Evolutionary conservation across 768 basidiomycete species (phyloP), one percentile per base, ranked within the genome.

Genomic region (Candolleomyces aberdarensis): DNA sequence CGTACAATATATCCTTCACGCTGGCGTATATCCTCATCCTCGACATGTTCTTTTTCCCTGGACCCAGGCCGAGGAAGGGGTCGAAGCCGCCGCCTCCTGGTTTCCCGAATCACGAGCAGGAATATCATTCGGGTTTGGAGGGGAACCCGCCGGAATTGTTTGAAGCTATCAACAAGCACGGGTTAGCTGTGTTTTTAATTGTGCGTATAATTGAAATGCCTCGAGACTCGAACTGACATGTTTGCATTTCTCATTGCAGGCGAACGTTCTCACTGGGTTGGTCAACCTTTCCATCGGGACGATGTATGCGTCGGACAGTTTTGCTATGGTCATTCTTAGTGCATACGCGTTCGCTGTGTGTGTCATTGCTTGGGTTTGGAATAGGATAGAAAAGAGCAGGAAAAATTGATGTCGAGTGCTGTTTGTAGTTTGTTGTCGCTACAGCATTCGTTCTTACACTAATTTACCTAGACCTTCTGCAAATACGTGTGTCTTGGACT

Each of bases 1-100:
- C 92, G 10, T 96, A 85, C 84, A 98, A 98, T 70, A 87, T 88
- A 0, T 82, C 87, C 3, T 94, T 94, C 76, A 75, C 98, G 15
- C 79, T 94, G 5, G 85, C 83, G 13, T 96, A 97, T 75, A 78
- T 95, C 46, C 63, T 87, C 22, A 74, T 97, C 47, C 59, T 75
- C 3, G 92, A 98, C 65, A 80, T 90, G 58, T 66, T 74, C 46
- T 89, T 93, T 72, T 88, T 83, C 71, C 82, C 85, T 3, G 71
- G 77, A 13, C 78, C 78, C 10, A 39, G 55, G n/a, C 60, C 65
- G 9, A 70, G 64, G 62, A 68, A 63, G 50, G 44, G 31, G 29
- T 40, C 50, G 9, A 66, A 65, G 54, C 56, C 51, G 2, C 48
- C 40, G 40, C 41, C 54, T n/a, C 40, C 54, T 3, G 41, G 39